Conservation (phyloP, 805 yeast species). For the Barnettozyma sucrosica region DNA sequence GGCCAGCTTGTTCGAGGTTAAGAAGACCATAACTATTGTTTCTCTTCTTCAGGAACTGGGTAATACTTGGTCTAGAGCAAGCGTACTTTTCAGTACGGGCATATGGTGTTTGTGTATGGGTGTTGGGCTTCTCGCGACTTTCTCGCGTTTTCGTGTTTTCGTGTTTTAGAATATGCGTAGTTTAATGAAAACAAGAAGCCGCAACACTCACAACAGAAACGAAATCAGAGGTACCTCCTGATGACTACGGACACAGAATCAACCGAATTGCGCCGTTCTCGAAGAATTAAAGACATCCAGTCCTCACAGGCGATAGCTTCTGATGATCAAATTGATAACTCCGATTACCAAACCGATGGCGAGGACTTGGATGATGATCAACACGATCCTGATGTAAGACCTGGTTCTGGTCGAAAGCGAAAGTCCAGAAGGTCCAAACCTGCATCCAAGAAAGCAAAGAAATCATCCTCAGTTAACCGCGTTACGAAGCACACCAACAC, state of each 20-base stretch:
- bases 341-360: constrained; percentile 18
- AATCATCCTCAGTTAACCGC: neutral
- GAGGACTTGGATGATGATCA: constrained; percentile 14
- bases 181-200: neutral
- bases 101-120: neutral
- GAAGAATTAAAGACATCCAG: constrained; percentile 15
- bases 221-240: neutral
- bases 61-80: neutral
- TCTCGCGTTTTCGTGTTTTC: neutral
- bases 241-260: constrained; percentile 7
- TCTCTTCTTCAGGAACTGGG: too few relatives aligned
- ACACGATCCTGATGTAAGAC: constrained; percentile 8
- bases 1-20: too few relatives aligned
- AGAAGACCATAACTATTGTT: too few relatives aligned
- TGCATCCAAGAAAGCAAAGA: constrained; percentile 9
- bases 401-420: constrained; percentile 12
- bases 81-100: neutral
- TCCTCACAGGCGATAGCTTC: constrained; percentile 18
- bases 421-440: constrained; percentile 10
- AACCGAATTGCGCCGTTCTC: constrained; percentile 19
- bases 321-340: constrained; percentile 22
- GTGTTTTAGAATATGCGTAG: neutral
- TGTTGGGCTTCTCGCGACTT: neutral
- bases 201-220: neutral
- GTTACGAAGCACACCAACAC: constrained; percentile 11